Evolutionary conservation across 2,329 filamentous ascomycete species (phyloP).

Genomic region (Trematosphaeria pertusa): DNA sequence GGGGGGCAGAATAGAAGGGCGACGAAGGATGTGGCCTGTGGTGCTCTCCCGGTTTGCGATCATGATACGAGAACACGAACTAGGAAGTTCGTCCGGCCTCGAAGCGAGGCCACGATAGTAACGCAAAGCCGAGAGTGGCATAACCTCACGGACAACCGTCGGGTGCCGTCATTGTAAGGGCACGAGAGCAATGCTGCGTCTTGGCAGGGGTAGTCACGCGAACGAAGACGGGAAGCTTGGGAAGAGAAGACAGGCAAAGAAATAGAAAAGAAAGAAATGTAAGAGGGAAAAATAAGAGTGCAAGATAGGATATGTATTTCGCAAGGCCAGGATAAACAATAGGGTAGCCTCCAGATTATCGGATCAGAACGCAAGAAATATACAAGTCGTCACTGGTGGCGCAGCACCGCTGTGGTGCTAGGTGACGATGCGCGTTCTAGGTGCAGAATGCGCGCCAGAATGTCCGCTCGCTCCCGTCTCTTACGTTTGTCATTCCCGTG

Average conservation of each 20-base stretch:
- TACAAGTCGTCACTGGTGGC: slow-evolving; percentile 35
- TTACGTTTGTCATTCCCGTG: slow-evolving; percentile 26
- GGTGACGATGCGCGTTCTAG: background rate
- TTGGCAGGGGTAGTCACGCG: too few species aligned
- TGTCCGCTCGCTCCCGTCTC: slow-evolving; percentile 19
- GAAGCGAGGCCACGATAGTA: background rate
- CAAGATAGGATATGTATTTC: slow-evolving; percentile 32
- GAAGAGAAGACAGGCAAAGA: too few species aligned
- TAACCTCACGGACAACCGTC: too few species aligned
- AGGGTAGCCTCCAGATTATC: slow-evolving; percentile 26
- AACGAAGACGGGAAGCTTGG: too few species aligned
- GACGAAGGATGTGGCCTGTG: background rate
- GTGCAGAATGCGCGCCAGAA: slow-evolving; percentile 12
- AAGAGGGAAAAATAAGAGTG: background rate
- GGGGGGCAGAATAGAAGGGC: too few species aligned
- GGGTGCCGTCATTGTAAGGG: too few species aligned
- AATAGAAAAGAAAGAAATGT: slow-evolving; percentile 1
- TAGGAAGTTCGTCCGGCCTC: background rate
- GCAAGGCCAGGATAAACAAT: slow-evolving; percentile 28
- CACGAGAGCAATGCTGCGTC: too few species aligned
- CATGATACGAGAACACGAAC: too few species aligned
- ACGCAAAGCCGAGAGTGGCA: background rate
- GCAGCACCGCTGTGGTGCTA: slow-evolving; percentile 1
- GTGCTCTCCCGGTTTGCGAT: too few species aligned
- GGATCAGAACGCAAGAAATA: slow-evolving; percentile 32